A percentile compares a stretch with the other conserved stretches of the same genome.
These are phyloP conservation scores for Acanthamoeba rhysodes DNA, from an alignment of 208 protist genomes.

Conservation along the genomic window DNA sequence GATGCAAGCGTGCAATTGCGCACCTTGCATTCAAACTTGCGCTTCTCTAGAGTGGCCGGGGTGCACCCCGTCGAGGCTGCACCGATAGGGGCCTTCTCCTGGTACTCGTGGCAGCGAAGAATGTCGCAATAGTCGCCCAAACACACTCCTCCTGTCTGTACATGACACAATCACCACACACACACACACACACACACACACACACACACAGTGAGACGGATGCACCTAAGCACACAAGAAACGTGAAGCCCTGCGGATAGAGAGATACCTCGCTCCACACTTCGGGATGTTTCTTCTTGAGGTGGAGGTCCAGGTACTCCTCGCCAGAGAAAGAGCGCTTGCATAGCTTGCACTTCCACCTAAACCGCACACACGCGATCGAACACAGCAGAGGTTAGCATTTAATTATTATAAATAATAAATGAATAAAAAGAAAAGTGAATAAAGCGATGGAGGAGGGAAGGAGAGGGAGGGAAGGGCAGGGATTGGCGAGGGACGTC, in stretches of 20 bases:
- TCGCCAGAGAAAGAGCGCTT: constrained; percentile 11
- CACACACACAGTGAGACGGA: too few relatives aligned
- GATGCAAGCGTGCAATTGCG: too few relatives aligned
- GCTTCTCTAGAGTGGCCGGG: not conserved
- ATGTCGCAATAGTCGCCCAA: constrained; percentile 44
- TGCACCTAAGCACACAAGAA: too few relatives aligned
- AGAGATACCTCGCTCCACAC: not conserved
- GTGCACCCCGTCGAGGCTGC: not conserved
- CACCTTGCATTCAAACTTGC: constrained; percentile 52
- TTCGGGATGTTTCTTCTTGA: constrained; percentile 55
- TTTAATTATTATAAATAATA: too few relatives aligned
- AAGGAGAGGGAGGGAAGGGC: not conserved
- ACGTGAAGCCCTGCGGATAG: not conserved
- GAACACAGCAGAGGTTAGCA: too few relatives aligned
- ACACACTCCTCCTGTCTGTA: not conserved
- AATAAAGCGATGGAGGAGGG: too few relatives aligned
- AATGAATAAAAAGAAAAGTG: too few relatives aligned
- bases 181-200: not conserved
- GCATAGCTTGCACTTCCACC: constrained; percentile 35
- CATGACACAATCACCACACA: not conserved
- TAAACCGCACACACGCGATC: not conserved
- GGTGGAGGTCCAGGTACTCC: constrained; percentile 36
- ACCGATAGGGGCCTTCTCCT: not conserved
- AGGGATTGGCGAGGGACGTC: not conserved
- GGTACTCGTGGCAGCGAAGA: not conserved